Percentiles rank a stretch among this genome's conserved stretches.
Conservation (phyloP, 306 rosid genomes). For the Dalbergia oliveri region DNA sequence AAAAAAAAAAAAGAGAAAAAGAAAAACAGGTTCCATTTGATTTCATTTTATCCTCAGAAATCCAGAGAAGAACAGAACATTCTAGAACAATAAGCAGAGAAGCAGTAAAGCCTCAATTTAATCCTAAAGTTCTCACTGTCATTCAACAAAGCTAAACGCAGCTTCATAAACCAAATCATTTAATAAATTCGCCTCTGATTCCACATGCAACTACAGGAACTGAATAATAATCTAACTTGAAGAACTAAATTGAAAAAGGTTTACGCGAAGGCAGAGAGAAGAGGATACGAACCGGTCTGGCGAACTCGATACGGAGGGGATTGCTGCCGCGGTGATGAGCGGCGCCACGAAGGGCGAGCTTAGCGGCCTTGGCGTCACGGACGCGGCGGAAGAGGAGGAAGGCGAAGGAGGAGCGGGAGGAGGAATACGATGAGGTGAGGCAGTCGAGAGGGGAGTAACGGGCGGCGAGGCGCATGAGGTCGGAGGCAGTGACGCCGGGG, state of each 20-base stretch:
- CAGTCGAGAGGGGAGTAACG: constrained; percentile 75
- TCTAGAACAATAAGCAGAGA: too few relatives aligned
- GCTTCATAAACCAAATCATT: too few relatives aligned
- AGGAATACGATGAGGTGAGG: constrained; percentile 52
- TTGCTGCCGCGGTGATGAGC: constrained; percentile 58
- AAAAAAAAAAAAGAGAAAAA: not conserved
- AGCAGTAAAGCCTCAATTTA: too few relatives aligned
- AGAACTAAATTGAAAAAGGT: too few relatives aligned
- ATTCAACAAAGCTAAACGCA: too few relatives aligned
- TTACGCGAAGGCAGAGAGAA: constrained; percentile 43
- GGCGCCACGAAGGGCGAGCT: constrained; percentile 66
- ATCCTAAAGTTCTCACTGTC: too few relatives aligned
- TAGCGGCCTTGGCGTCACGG: constrained; percentile 84
- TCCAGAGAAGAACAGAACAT: too few relatives aligned
- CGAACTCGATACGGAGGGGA: constrained; percentile 78
- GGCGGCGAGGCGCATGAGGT: constrained; percentile 69
- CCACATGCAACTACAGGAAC: too few relatives aligned
- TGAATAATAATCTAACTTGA: too few relatives aligned
- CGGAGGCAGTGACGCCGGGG: constrained; percentile 66
- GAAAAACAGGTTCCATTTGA: too few relatives aligned
- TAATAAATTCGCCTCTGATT: too few relatives aligned
- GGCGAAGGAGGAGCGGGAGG: constrained; percentile 68
- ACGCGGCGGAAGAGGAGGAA: constrained; percentile 65
- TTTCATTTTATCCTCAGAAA: too few relatives aligned
- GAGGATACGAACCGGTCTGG: constrained; percentile 83